Base-by-base conservation (phyloP, 305 asterid genomes). In the Solanum hybrid region DNA sequence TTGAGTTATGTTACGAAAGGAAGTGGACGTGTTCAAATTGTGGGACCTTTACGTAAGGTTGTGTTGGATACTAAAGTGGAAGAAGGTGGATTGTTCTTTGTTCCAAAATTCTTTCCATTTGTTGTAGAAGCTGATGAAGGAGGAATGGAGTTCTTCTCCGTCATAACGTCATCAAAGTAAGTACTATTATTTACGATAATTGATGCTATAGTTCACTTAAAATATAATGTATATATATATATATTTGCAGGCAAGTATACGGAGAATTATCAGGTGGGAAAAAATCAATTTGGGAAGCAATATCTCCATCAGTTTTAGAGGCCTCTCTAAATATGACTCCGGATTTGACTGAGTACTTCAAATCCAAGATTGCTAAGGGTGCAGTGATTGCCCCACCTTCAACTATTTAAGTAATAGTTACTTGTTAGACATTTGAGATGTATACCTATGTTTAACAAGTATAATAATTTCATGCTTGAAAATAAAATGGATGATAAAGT, bases 241-340 rank as follows among this genome's bases (percentile, higher is more conserved):
- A 65, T 22, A 65, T 65, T 65, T 65, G 27, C 27, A 22, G 6
- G 13, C 73, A 65, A 65, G 27, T 65, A 15, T 34, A 89, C 7
- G 90, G 80, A 14, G 65, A 91, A 17, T 31, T 93, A 33, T 81
- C 65, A 29, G 80, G 80, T 36, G 95, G 93, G 22, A 73, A 80
- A 4, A 17, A 65, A 31, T 93, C 95, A 7, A 81, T 89, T 92
- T 51, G 89, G 90, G 83, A 90, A 34, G 92, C 91, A 15, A 75
- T 91, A 45, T 93, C 94, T 32, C 82, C 93, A 9, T 57, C 93
- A 15, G 91, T 93, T 38, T 31, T 92, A 24, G 79, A 90, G 39
- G 90, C 89, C 10, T 9, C 70, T 13, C 57, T 41, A 41, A 41
- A 41, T 41, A 41, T 41, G 57, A 41, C 57, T 41, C 22, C 9